Percentiles rank a stretch among this genome's conserved stretches.
phyloP scores from a whole-genome alignment of 2,329 filamentous ascomycete genomes.

The Trichoderma sp. region DNA sequence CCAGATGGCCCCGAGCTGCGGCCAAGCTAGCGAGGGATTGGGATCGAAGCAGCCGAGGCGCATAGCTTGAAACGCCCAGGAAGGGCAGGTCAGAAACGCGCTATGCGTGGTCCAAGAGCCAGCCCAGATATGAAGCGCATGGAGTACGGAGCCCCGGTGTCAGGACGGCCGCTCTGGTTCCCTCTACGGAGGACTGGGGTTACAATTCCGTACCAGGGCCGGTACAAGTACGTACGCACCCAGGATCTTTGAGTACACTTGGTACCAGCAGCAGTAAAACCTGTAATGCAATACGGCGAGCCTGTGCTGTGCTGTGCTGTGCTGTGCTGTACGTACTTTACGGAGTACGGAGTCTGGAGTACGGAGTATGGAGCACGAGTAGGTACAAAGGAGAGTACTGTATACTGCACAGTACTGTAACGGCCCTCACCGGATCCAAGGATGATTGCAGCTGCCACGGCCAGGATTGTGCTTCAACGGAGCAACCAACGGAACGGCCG shows the following conservation, averaged over 20 bases:
- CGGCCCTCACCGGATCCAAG: slow-evolving; percentile 2
- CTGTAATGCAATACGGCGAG: neutral
- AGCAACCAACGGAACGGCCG: neutral
- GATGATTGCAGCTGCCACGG: slow-evolving; percentile 1
- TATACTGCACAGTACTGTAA: too few relatives aligned
- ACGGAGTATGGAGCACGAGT: too few relatives aligned
- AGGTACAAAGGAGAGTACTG: slow-evolving; percentile 1
- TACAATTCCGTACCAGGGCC: neutral
- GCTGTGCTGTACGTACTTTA: neutral
- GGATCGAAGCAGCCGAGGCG: slow-evolving; percentile 11
- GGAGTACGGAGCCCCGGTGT: slow-evolving; percentile 4
- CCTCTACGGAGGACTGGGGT: slow-evolving; percentile 3
- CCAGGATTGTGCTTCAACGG: neutral
- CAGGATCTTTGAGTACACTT: neutral
- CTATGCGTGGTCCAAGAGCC: neutral
- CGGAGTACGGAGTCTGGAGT: neutral
- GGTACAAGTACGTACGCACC: neutral
- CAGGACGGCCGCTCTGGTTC: slow-evolving; percentile 12
- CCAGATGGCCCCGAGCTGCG: slow-evolving; percentile 14
- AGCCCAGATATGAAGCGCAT: slow-evolving; percentile 3
- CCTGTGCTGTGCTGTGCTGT: neutral
- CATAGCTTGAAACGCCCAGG: slow-evolving; percentile 17
- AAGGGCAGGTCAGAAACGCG: slow-evolving; percentile 16
- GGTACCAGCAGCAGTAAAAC: neutral
- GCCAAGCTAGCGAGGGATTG: slow-evolving; percentile 15